Evolutionary conservation across 352 stramenopile genomes (phyloP).

Genomic region (Poterioochromonas sp.): DNA sequence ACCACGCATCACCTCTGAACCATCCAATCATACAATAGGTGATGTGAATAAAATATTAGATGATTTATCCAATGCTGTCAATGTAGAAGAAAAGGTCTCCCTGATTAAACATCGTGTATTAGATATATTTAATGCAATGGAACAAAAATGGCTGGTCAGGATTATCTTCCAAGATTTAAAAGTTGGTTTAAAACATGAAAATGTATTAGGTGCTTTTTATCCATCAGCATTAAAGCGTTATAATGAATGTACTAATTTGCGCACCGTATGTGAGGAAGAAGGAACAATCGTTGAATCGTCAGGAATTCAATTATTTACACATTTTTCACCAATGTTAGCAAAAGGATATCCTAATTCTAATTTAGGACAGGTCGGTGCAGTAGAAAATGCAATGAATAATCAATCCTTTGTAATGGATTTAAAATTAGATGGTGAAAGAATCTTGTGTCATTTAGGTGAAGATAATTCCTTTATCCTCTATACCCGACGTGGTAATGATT

Average conservation of each 20-base stretch:
- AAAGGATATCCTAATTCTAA: background rate
- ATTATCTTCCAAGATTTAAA: constrained; percentile 30
- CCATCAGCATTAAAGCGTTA: background rate
- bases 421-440: constrained; percentile 36
- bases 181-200: constrained; percentile 27
- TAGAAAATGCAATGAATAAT: constrained; percentile 1
- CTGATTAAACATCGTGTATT: background rate
- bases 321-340: constrained; percentile 25
- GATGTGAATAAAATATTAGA: constrained; percentile 23
- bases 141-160: constrained; percentile 27
- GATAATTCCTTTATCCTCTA: background rate
- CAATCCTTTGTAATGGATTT: constrained; percentile 32
- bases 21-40: constrained; percentile 5
- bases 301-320: background rate
- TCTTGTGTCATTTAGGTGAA: background rate
- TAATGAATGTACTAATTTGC: constrained; percentile 22
- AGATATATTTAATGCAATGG: background rate
- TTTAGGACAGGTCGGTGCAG: background rate
- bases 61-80: background rate
- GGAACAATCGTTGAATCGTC: background rate
- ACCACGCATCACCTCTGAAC: background rate
- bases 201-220: background rate
- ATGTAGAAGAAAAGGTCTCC: background rate
- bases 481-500: constrained; percentile 24
- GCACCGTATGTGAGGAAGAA: constrained; percentile 9